These are phyloP conservation scores for Endoconidiophora laricicola DNA, from an alignment of 2,329 filamentous ascomycete genomes.

Conservation along the genomic window DNA sequence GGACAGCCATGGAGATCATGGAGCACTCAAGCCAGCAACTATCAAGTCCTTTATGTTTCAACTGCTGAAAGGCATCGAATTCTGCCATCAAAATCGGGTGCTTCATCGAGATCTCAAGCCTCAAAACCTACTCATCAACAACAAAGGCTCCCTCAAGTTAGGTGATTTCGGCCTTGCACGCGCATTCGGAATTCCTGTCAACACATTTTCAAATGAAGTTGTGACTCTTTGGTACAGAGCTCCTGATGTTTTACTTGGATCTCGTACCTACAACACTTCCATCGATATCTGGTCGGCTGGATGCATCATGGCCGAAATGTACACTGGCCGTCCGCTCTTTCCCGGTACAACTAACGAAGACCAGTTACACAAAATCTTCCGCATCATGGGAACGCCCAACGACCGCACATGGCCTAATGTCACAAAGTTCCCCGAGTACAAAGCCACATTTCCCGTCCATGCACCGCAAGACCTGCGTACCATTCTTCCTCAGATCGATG, in stretches of 20 bases:
- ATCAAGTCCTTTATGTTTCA: constrained; percentile 99
- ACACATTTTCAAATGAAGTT: constrained; percentile 96
- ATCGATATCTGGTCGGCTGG: constrained; percentile 99
- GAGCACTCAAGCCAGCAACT: constrained; percentile 70
- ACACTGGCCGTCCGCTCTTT: constrained; percentile 86
- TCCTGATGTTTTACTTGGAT: constrained; percentile 85
- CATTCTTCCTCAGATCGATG: constrained; percentile 82
- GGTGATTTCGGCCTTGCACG: constrained; percentile 89
- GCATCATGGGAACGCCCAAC: constrained; percentile 93
- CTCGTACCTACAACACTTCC: constrained; percentile 95
- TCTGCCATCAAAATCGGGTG: constrained; percentile 94
- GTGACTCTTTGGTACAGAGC: constrained; percentile 97
- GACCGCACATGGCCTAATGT: constrained; percentile 94
- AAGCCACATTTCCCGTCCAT: constrained; percentile 85
- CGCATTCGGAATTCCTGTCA: constrained; percentile 92
- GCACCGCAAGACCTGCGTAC: constrained; percentile 76
- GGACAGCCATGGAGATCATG: constrained; percentile 80
- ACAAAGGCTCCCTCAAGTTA: constrained; percentile 75
- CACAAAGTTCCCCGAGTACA: constrained; percentile 92
- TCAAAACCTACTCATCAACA: constrained; percentile 91
- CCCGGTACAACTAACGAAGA: constrained; percentile 97
- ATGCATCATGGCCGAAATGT: constrained; percentile 99
- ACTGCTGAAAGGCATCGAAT: constrained; percentile 84
- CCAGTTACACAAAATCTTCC: constrained; percentile 91
- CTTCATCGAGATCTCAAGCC: constrained; percentile 92